Evolutionary conservation across 495 filamentous ascomycete genomes (phyloP).

Genomic region (Platismatia glauca): DNA sequence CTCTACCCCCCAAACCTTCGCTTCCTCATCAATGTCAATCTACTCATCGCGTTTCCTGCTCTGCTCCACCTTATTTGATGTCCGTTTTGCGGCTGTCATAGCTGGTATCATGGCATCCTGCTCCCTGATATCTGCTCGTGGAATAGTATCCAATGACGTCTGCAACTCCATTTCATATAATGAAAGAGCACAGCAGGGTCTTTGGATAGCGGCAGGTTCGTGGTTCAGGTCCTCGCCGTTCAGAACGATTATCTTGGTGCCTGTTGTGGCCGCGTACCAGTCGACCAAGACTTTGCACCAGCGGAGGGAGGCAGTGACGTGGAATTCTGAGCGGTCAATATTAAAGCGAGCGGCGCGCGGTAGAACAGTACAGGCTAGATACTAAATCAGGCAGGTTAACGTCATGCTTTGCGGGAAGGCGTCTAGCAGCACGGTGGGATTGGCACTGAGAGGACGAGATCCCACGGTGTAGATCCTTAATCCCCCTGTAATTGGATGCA

Average conservation of each 20-base stretch:
- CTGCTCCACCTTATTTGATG: background rate
- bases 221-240: background rate
- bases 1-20: background rate
- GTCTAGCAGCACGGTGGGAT: background rate
- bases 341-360: background rate
- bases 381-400: background rate
- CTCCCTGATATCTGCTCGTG: background rate
- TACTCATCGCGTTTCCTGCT: background rate
- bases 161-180: background rate
- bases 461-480: background rate
- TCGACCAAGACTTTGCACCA: background rate
- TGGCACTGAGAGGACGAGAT: background rate
- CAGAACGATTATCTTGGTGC: background rate
- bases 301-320: background rate
- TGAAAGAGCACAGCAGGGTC: background rate
- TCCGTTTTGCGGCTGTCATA: background rate
- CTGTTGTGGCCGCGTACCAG: background rate
- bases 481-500: background rate
- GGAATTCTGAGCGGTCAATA: background rate
- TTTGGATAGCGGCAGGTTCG: background rate
- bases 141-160: background rate
- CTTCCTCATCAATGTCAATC: background rate
- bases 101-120: background rate
- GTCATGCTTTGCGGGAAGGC: background rate
- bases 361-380: background rate